Evolutionary conservation across 2,329 filamentous ascomycete genomes (phyloP).

Genomic region (Arthrobotrys iridis): DNA sequence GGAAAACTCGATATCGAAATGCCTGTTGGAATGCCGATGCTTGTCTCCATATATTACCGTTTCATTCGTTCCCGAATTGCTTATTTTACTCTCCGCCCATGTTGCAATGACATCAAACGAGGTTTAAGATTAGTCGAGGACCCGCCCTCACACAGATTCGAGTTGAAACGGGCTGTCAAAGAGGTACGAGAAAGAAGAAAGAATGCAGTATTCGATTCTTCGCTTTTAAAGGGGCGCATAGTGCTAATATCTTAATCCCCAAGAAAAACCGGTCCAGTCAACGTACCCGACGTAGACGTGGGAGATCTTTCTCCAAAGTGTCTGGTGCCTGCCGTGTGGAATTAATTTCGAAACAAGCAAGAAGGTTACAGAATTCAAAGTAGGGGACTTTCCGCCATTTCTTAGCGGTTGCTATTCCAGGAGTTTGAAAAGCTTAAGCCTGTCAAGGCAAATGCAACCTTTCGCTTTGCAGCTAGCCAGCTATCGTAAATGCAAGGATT

Average conservation of each 20-base stretch:
- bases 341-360: slow-evolving; percentile 35
- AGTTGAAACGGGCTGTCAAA: slow-evolving; percentile 16
- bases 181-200: slow-evolving; percentile 16
- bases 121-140: slow-evolving; percentile 28
- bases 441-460: slow-evolving; percentile 33
- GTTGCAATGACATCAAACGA: slow-evolving; percentile 22
- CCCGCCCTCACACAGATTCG: slow-evolving; percentile 21
- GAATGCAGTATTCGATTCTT: slow-evolving; percentile 6
- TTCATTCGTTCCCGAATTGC: slow-evolving; percentile 6
- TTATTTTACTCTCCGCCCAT: slow-evolving; percentile 3
- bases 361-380: slow-evolving; percentile 18
- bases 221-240: slow-evolving; percentile 10
- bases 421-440: slow-evolving; percentile 29
- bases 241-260: neutral
- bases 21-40: neutral
- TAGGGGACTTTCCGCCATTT: slow-evolving; percentile 44
- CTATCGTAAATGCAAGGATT: neutral
- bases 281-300: slow-evolving; percentile 2
- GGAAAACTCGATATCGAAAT: neutral
- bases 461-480: slow-evolving; percentile 23
- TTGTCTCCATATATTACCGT: neutral
- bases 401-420: slow-evolving; percentile 51
- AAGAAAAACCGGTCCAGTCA: slow-evolving; percentile 1
- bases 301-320: slow-evolving; percentile 5
- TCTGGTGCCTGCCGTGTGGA: slow-evolving; percentile 5